A percentile compares a stretch with the other conserved stretches of the same genome.
These are phyloP conservation scores for Trichoderma oligosporum DNA, from an alignment of 2,329 filamentous ascomycete genomes.

Conservation along the genomic window DNA sequence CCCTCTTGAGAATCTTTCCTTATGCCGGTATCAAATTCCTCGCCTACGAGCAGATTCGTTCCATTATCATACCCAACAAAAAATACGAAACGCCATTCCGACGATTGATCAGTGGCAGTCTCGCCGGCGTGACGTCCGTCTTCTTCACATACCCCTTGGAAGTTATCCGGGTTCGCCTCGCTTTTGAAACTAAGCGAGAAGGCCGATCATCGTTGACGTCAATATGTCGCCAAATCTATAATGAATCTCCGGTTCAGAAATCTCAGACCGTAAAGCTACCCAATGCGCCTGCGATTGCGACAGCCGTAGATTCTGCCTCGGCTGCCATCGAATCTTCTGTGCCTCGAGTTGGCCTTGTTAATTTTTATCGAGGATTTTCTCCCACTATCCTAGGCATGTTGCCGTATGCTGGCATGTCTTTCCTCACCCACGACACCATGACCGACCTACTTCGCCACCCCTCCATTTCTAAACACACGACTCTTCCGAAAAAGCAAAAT, in stretches of 20 bases:
- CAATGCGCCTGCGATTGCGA: constrained; percentile 30
- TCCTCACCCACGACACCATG: constrained; percentile 88
- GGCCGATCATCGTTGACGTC: constrained; percentile 65
- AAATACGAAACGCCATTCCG: constrained; percentile 77
- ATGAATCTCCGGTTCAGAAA: constrained; percentile 57
- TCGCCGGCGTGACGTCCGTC: constrained; percentile 83
- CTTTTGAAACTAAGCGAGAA: constrained; percentile 84
- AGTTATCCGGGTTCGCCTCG: constrained; percentile 84
- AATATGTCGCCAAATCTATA: constrained; percentile 84
- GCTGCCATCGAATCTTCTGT: constrained; percentile 43
- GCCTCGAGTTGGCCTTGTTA: constrained; percentile 67
- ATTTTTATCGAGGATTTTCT: constrained; percentile 93
- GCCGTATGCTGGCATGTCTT: constrained; percentile 92
- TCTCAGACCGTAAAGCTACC: constrained; percentile 29
- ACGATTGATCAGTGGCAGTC: constrained; percentile 67
- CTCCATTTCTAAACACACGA: constrained; percentile 66
- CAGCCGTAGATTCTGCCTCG: constrained; percentile 41
- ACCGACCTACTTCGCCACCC: constrained; percentile 77
- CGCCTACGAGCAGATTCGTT: constrained; percentile 92
- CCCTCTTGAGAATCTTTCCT: constrained; percentile 88
- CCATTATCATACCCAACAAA: constrained; percentile 65
- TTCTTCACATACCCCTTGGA: constrained; percentile 96
- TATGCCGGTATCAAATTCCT: constrained; percentile 98
- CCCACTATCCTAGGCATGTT: constrained; percentile 93
- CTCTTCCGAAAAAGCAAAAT: constrained; percentile 59